Evolutionary conservation across 179 eudicot genomes (phyloP), one percentile per base, ranked within the genome.

Genomic region (Actinidia chinensis): DNA sequence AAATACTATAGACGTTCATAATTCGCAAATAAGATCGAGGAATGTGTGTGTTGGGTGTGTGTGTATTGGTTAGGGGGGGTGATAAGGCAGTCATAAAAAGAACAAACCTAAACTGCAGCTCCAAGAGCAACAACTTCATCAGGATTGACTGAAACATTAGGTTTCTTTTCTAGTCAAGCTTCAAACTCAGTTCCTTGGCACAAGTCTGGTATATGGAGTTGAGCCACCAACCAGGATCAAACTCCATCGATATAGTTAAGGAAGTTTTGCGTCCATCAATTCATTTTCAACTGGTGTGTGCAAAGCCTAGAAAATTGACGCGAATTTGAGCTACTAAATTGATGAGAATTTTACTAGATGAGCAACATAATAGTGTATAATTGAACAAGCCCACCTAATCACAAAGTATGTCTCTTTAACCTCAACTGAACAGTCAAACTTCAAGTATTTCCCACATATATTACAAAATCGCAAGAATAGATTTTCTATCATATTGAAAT

Each of bases 221-320:
- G 97, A 92, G 18, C 97, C 97, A 78, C 97, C 97, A 69, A 92
- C 97, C 42, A 92, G 90, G 47, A 92, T 88, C 47, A n/a, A n/a
- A 92, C 94, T 85, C 90, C 97, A 78, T 92, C 97, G 68, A 92
- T 78, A 79, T 92, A 89, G 55, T 83, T 90, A 78, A 77, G 85
- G 44, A 91, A 92, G 92, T 59, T 89, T 90, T 55, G 94, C 97
- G 83, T 92, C 94, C 78, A 83, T 86, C 51, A 92, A 71, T 44
- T 94, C 84, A 77, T 79, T 90, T 79, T 92, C 83, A 47, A 90
- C 93, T 11, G 97, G 97, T 2, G 86, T 2, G 86, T 92, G 71
- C 76, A 85, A 67, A 92, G 81, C 86, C 97, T 92, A 81, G 15
- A 33, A 85, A 22, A 11, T n/a, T 13, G 47, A 60, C n/a, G 22